Conservation (phyloP, 2,329 filamentous ascomycete genomes). For the Calonectria hawksworthii region DNA sequence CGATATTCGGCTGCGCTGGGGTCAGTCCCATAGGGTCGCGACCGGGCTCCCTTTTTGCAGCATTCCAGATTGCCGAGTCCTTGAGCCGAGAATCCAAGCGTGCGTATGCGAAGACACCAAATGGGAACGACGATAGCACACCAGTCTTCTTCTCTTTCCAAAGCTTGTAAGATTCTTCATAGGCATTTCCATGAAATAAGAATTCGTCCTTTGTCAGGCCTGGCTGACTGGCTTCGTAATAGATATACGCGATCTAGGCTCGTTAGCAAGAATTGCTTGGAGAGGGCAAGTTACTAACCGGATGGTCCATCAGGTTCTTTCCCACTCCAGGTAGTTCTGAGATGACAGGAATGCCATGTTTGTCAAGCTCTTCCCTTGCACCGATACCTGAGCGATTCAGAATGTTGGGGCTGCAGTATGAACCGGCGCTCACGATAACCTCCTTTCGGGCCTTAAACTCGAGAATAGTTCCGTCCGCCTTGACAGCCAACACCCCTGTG, state of each 20-base stretch:
- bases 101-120: constrained; percentile 73
- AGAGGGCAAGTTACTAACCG: not conserved
- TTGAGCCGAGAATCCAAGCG: constrained; percentile 72
- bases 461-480: constrained; percentile 57
- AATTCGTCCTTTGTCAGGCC: constrained; percentile 67
- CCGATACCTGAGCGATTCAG: constrained; percentile 68
- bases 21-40: constrained; percentile 75
- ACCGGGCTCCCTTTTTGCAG: constrained; percentile 60
- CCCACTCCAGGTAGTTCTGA: constrained; percentile 63
- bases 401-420: constrained; percentile 65
- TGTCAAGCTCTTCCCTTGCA: constrained; percentile 56
- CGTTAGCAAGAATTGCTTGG: not conserved
- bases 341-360: constrained; percentile 56
- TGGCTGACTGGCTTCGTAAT: constrained; percentile 68
- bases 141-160: constrained; percentile 72
- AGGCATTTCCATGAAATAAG: constrained; percentile 67
- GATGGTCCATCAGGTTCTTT: constrained; percentile 64
- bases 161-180: constrained; percentile 63
- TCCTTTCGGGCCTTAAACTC: constrained; percentile 54
- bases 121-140: constrained; percentile 72
- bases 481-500: constrained; percentile 57
- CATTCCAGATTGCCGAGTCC: constrained; percentile 67
- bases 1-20: constrained; percentile 69
- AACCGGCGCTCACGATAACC: constrained; percentile 59
- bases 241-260: constrained; percentile 67